Base-by-base conservation (phyloP, 345 rosid genomes). In the Pistacia integerrima region DNA sequence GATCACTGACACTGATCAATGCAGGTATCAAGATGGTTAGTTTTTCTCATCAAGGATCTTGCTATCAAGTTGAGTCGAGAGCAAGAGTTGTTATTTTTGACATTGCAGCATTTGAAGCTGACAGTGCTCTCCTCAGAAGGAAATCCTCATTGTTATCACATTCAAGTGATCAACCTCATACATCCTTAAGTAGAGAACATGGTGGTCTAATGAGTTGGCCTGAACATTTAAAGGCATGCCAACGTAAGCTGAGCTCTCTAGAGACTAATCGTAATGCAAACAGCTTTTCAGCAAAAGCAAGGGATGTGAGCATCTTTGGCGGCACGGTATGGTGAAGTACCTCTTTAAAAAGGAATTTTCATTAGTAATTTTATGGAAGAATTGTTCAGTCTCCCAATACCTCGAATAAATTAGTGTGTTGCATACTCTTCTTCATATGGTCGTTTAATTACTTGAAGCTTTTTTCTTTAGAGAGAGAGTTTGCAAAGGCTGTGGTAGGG, bases 161-260 rank as follows among this genome's bases (percentile, higher is more conserved):
- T 66, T 71, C 84, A 35, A 77, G 73, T 67, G 94, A 90, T 70
- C 91, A 85, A 61, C 74, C 83, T 30, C 90, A 83, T 75, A 85
- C 88, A 83, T 46, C 88, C 58, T 78, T 67, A 67, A 85, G 84
- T 67, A 88, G 83, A 77, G 97, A 89, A 74, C 88, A 89, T 64
- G 71, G 77, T 22, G 76, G 84, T 63, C 88, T 93, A 60, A 86
- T 93, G 91, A 92, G 92, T 66, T 93, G 94, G 94, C 97, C 97
- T 8, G 92, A 92, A 70, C 79, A 58, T 55, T 68, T 88, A 55
- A 79, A 62, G 70, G 74, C 77, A 38, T 56, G 74, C 64, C 86
- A 83, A 60, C 76, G 52, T 4, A 69, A 76, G 72, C 83, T 74
- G 58, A 79, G 66, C 64, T 28, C 6, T 48, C 75, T 48, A 70